A percentile compares a stretch with the other conserved stretches of the same genome.
These are phyloP conservation scores for Apiotrichum gamsii DNA, from an alignment of 1,284 basidiomycete species.

Conservation along the genomic window DNA sequence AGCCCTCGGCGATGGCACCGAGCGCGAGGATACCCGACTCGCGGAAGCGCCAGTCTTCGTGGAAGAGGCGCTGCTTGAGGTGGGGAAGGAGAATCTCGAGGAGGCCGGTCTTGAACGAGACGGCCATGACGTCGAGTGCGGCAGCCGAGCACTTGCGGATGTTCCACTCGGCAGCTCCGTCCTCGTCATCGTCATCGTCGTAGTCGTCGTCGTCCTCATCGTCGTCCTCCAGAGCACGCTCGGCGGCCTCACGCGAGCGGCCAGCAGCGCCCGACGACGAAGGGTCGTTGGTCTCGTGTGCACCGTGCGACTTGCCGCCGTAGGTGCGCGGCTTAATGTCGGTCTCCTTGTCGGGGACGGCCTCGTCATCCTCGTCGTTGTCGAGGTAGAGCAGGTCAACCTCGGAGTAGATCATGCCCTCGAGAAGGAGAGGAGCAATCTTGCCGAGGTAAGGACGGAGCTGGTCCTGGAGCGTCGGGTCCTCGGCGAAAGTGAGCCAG, in stretches of 20 bases:
- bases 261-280: conserved; percentile 19
- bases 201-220: conserved; percentile 82
- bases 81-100: conserved; percentile 82
- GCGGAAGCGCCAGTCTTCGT: conserved; percentile 84
- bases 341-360: conserved; percentile 82
- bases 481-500: conserved; percentile 98
- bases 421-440: conserved; percentile 86
- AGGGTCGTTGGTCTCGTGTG: conserved; percentile 56
- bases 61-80: conserved; percentile 91
- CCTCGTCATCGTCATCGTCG: conserved; percentile 88
- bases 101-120: conserved; percentile 80
- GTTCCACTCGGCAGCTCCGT: conserved; percentile 98
- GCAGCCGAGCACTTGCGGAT: conserved; percentile 96
- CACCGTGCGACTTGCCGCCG: conserved; percentile 67
- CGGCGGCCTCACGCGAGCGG: conserved; percentile 40
- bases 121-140: conserved; percentile 92
- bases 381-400: conserved; percentile 94
- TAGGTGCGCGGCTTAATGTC: conserved; percentile 97
- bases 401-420: conserved; percentile 97
- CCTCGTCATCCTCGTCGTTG: conserved; percentile 75
- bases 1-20: conserved; percentile 98
- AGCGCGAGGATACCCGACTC: conserved; percentile 95
- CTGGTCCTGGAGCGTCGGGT: conserved; percentile 74
- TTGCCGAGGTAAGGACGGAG: conserved; percentile 77
- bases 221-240: conserved; percentile 52